Conservation (phyloP, 2,329 filamentous ascomycete species). For the Exophiala bonariae region DNA sequence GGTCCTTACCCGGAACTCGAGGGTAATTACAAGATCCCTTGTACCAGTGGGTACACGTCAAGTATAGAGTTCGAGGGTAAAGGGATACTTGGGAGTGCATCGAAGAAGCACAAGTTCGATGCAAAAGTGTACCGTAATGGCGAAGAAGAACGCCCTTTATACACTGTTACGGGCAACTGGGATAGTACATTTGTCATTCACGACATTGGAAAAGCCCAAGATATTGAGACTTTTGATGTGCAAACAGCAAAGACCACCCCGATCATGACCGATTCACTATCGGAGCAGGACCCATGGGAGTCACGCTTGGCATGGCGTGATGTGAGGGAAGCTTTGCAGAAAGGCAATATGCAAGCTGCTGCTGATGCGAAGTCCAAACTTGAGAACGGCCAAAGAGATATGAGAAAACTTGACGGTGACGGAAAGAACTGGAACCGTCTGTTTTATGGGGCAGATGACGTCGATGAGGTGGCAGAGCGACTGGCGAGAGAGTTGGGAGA, state of each 20-base stretch:
- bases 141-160: conserved; percentile 15
- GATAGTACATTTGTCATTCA: conserved; percentile 73
- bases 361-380: conserved; percentile 81
- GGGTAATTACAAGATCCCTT: conserved; percentile 22
- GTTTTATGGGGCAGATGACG: conserved; percentile 61
- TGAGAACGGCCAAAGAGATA: conserved; percentile 80
- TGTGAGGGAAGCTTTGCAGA: conserved; percentile 76
- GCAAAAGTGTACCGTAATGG: conserved; percentile 22
- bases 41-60: conserved; percentile 25
- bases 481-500: conserved; percentile 8
- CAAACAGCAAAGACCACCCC: conserved; percentile 60
- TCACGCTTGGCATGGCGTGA: conserved; percentile 84
- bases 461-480: conserved; percentile 6
- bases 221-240: conserved; percentile 63
- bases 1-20: conserved; percentile 41
- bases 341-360: conserved; percentile 80
- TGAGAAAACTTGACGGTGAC: conserved; percentile 73
- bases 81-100: conserved; percentile 15
- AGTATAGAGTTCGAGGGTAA: conserved; percentile 23
- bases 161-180: conserved; percentile 25
- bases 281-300: conserved; percentile 83
- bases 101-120: conserved; percentile 22
- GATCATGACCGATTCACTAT: conserved; percentile 69
- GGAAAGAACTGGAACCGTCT: conserved; percentile 75
- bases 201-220: conserved; percentile 57